phyloP scores from a whole-genome alignment of 305 asterid genomes.

The Rubia peregrina region DNA sequence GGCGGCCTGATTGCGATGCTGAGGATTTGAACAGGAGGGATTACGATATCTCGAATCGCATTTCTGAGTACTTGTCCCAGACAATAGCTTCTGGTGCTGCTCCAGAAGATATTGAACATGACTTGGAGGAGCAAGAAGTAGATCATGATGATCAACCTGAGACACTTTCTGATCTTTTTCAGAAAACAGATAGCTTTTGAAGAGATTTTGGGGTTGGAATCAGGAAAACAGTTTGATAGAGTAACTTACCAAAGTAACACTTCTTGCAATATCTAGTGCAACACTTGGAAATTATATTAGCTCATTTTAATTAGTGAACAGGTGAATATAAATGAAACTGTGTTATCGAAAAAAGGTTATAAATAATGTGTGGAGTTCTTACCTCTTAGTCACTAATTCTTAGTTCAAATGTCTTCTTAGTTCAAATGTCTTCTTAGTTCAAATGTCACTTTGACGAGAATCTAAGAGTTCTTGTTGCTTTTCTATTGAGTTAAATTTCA shows the following conservation, averaged over 20 bases:
- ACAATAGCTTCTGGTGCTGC: constrained; percentile 13
- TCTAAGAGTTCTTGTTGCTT: too few species aligned
- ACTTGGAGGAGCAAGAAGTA: constrained; percentile 15
- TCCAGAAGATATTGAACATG: constrained; percentile 21
- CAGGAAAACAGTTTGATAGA: too few species aligned
- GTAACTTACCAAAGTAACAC: not conserved
- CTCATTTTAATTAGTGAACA: too few species aligned
- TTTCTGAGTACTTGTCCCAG: constrained; percentile 28
- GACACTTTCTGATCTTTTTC: constrained; percentile 52
- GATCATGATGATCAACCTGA: constrained; percentile 18
- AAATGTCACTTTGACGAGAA: too few species aligned
- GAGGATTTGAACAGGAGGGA: constrained; percentile 20
- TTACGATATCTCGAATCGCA: constrained; percentile 29
- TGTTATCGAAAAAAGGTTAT: too few species aligned
- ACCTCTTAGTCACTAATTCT: too few species aligned
- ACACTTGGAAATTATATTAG: too few species aligned
- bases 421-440: too few species aligned
- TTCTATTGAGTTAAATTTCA: too few species aligned
- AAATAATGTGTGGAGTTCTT: too few species aligned
- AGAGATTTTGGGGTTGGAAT: not conserved
- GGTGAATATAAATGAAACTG: too few species aligned
- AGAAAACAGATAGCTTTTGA: constrained; percentile 23
- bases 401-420: too few species aligned
- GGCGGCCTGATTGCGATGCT: constrained; percentile 23
- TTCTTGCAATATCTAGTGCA: not conserved